A percentile compares a stretch with the other conserved stretches of the same genome.
Evolutionary conservation across 2,329 filamentous ascomycete species (phyloP).

Genomic region (Cadophora malorum): DNA sequence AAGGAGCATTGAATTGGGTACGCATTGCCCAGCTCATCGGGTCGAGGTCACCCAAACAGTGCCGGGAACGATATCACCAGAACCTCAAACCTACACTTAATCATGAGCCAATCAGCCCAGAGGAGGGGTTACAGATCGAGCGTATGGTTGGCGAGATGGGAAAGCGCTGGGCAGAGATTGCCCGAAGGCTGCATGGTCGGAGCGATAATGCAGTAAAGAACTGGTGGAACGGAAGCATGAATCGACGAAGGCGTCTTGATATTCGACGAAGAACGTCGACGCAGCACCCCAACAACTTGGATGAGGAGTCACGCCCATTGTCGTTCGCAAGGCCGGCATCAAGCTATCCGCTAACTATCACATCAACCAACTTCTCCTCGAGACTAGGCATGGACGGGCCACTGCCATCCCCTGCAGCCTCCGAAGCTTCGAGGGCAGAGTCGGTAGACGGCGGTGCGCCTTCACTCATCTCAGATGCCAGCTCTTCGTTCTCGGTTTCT

Average conservation of each 20-base stretch:
- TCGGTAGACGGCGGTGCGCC: conserved; percentile 65
- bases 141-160: conserved; percentile 78
- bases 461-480: conserved; percentile 73
- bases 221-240: conserved; percentile 96
- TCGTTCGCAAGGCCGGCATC: conserved; percentile 41
- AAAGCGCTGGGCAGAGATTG: conserved; percentile 93
- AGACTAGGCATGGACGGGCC: conserved; percentile 57
- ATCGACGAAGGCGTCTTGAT: conserved; percentile 63
- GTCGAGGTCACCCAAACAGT: conserved; percentile 89
- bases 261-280: conserved; percentile 42
- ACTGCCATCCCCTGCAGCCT: conserved; percentile 69
- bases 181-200: conserved; percentile 78
- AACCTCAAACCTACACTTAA: conserved; percentile 82
- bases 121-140: conserved; percentile 78
- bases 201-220: conserved; percentile 98
- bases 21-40: conserved; percentile 78
- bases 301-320: conserved; percentile 44
- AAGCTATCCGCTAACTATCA: conserved; percentile 22
- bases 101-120: conserved; percentile 73
- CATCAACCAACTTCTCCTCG: conserved; percentile 41
- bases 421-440: conserved; percentile 63
- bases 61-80: conserved; percentile 91
- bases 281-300: conserved; percentile 37
- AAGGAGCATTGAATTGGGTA: conserved; percentile 89
- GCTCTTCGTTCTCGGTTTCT: conserved; percentile 67